Percentiles rank a stretch among this genome's conserved stretches.
These are phyloP conservation scores for Candida neerlandica DNA, from an alignment of 1,139 yeast species.

Conservation along the genomic window DNA sequence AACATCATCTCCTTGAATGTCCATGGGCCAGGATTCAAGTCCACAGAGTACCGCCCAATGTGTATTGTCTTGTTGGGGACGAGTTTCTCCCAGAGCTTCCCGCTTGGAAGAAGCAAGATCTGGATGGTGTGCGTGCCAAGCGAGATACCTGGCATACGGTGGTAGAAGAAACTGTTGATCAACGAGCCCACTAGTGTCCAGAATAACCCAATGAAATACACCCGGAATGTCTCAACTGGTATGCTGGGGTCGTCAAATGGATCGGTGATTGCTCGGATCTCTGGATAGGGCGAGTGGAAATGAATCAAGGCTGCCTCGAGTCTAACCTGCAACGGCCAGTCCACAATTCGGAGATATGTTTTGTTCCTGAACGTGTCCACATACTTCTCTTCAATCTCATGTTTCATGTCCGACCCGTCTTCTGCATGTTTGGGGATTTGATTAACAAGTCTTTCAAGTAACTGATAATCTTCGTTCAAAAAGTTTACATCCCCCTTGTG, in stretches of 20 bases:
- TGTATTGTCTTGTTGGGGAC: slow-evolving; percentile 31
- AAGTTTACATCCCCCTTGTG: slow-evolving; percentile 48
- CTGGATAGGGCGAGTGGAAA: slow-evolving; percentile 51
- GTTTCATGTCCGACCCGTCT: slow-evolving; percentile 12
- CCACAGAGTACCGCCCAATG: slow-evolving; percentile 24
- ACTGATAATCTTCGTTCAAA: slow-evolving; percentile 36
- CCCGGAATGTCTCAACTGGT: slow-evolving; percentile 46
- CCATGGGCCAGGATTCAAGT: slow-evolving; percentile 56
- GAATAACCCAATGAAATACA: slow-evolving; percentile 39
- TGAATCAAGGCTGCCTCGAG: slow-evolving; percentile 46
- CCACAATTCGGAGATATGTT: slow-evolving; percentile 31
- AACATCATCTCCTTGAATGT: slow-evolving; percentile 68
- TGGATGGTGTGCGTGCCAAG: slow-evolving; percentile 47
- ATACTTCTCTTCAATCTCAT: slow-evolving; percentile 16
- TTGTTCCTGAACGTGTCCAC: slow-evolving; percentile 25
- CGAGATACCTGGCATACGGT: slow-evolving; percentile 43
- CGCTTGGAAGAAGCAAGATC: slow-evolving; percentile 43
- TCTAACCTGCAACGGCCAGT: slow-evolving; percentile 40
- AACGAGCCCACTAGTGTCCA: slow-evolving; percentile 49
- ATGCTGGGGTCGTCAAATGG: slow-evolving; percentile 43
- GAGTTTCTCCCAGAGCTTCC: slow-evolving; percentile 41
- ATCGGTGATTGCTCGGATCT: slow-evolving; percentile 47
- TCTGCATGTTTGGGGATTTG: slow-evolving; percentile 22
- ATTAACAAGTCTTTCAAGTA: slow-evolving; percentile 34
- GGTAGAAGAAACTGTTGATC: slow-evolving; percentile 47